Percentiles rank a stretch among this genome's conserved stretches.
Evolutionary conservation across 2,329 filamentous ascomycete species (phyloP).

Genomic region (Karstenula rhodostoma): DNA sequence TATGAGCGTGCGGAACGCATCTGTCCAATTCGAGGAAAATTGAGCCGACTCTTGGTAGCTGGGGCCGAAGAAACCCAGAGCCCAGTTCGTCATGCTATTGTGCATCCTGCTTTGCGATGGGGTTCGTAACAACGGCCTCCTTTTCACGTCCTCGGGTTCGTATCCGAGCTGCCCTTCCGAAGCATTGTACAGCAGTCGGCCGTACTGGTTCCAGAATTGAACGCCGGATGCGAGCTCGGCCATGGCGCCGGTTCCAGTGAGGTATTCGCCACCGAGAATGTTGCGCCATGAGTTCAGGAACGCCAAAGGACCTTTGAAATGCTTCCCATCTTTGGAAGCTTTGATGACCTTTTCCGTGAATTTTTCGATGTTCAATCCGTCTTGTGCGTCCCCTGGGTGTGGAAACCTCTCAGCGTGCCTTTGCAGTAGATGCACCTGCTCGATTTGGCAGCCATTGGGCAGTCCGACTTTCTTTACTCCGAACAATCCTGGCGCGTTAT

Average conservation of each 20-base stretch:
- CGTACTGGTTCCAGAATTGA: slow-evolving; percentile 64
- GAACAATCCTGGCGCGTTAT: slow-evolving; percentile 57
- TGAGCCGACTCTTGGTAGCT: slow-evolving; percentile 53
- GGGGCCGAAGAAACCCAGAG: slow-evolving; percentile 62
- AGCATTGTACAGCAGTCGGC: slow-evolving; percentile 62
- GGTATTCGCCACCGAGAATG: slow-evolving; percentile 52
- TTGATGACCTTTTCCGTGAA: slow-evolving; percentile 61
- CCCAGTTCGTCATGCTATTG: slow-evolving; percentile 64
- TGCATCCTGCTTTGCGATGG: slow-evolving; percentile 63
- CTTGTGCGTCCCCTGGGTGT: slow-evolving; percentile 52
- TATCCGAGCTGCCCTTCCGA: slow-evolving; percentile 58
- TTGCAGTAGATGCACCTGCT: slow-evolving; percentile 63
- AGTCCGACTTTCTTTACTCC: slow-evolving; percentile 58
- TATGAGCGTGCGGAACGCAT: slow-evolving; percentile 59
- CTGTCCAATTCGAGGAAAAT: slow-evolving; percentile 50
- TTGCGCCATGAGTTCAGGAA: slow-evolving; percentile 65
- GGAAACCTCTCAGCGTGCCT: slow-evolving; percentile 64
- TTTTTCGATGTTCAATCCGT: slow-evolving; percentile 58
- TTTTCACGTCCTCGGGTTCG: slow-evolving; percentile 55
- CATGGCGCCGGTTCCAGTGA: slow-evolving; percentile 60
- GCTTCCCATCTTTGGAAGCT: slow-evolving; percentile 50
- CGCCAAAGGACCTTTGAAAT: slow-evolving; percentile 57
- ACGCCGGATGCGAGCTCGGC: slow-evolving; percentile 61
- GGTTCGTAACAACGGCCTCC: slow-evolving; percentile 62
- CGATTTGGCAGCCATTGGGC: slow-evolving; percentile 64